Conservation (phyloP, 73 alveolate genomes). For the Paramecium tetraurelia region DNA sequence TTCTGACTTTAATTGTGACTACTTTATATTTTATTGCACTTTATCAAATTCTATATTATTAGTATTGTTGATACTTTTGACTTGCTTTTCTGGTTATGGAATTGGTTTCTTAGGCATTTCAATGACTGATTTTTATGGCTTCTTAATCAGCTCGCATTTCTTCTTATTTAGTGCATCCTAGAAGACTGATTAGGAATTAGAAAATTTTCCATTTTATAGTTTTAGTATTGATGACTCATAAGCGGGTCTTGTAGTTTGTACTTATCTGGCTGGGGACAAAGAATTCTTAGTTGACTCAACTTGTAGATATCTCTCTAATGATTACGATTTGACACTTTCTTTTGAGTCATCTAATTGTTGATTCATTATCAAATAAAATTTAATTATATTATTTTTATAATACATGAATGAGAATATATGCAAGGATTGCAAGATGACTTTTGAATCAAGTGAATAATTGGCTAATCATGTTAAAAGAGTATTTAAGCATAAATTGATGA, state of each 20-base stretch:
- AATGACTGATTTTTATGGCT: not conserved
- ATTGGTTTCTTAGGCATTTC: not conserved
- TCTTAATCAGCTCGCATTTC: not conserved
- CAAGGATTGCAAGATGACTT: conserved; percentile 53
- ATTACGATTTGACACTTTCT: not conserved
- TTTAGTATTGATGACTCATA: conserved; percentile 17
- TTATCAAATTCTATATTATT: conserved; percentile 6
- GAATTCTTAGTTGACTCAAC: conserved; percentile 21
- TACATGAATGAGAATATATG: conserved; percentile 29
- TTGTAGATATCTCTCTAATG: not conserved
- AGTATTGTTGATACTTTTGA: not conserved
- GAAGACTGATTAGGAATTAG: not conserved
- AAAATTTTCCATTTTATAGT: not conserved
- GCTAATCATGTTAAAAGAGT: conserved; percentile 66
- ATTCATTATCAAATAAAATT: conserved; percentile 11
- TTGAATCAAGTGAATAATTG: conserved; percentile 53
- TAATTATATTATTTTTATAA: not conserved
- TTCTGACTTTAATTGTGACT: not conserved
- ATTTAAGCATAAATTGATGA: not conserved
- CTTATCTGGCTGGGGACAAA: not conserved
- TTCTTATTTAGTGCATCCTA: not conserved
- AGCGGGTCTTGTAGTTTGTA: not conserved
- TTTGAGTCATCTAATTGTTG: conserved; percentile 12
- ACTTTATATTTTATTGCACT: not conserved
- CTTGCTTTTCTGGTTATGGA: not conserved